phyloP scores from a whole-genome alignment of 805 yeast genomes.

The Cyberlindnera suaveolens region DNA sequence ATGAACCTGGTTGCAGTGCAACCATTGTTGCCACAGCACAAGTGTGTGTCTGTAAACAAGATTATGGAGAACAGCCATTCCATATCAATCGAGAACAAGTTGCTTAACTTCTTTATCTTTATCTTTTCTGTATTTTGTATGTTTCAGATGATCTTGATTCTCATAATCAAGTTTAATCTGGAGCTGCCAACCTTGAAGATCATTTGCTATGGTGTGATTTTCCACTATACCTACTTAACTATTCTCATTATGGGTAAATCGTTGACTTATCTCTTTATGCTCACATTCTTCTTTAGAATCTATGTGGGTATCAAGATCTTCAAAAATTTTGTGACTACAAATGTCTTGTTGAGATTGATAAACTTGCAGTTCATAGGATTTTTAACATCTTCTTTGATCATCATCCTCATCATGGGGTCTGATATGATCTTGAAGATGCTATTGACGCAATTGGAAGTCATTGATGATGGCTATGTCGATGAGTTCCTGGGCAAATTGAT shows the following conservation, averaged over 20 bases:
- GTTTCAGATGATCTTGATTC: slow-evolving; percentile 14
- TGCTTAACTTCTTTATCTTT: slow-evolving; percentile 14
- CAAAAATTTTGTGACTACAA: slow-evolving; percentile 10
- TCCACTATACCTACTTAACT: slow-evolving; percentile 10
- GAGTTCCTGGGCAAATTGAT: slow-evolving; percentile 4
- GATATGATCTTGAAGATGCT: slow-evolving; percentile 10
- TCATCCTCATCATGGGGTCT: slow-evolving; percentile 7
- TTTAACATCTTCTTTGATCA: slow-evolving; percentile 9
- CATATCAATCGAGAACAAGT: slow-evolving; percentile 14
- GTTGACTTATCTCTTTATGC: slow-evolving; percentile 13
- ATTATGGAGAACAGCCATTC: slow-evolving; percentile 11
- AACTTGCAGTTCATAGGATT: slow-evolving; percentile 19
- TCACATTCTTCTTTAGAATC: slow-evolving; percentile 13
- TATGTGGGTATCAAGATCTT: slow-evolving; percentile 18
- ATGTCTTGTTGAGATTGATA: slow-evolving; percentile 12
- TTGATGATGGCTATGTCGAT: neutral
- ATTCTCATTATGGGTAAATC: slow-evolving; percentile 13
- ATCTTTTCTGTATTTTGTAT: slow-evolving; percentile 11
- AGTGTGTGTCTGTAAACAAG: slow-evolving; percentile 7
- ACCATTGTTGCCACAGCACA: neutral
- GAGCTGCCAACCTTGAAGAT: slow-evolving; percentile 8
- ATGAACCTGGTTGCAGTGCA: slow-evolving; percentile 7
- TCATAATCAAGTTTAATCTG: slow-evolving; percentile 14
- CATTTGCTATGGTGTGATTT: slow-evolving; percentile 7
- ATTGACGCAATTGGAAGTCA: slow-evolving; percentile 5